Evolutionary conservation across 768 basidiomycete genomes (phyloP).

Genomic region (Tremella yokohamensis): DNA sequence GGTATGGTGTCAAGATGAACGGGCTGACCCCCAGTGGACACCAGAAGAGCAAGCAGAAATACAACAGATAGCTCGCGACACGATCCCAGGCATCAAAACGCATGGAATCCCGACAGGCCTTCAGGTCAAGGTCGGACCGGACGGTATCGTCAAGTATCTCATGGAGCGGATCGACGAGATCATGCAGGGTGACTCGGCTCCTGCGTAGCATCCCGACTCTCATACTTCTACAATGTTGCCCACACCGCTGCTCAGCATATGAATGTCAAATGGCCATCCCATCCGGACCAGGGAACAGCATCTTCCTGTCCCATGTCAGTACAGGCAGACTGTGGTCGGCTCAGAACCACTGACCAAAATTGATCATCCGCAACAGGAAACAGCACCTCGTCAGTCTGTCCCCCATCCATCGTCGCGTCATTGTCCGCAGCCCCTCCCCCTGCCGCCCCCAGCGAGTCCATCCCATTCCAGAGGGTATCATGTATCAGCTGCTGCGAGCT

Average conservation of each 20-base stretch:
- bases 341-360: conserved; percentile 9
- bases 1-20: not conserved
- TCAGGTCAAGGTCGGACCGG: conserved; percentile 40
- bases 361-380: conserved; percentile 14
- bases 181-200: conserved; percentile 4
- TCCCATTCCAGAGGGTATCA: conserved; percentile 9
- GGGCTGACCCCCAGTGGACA: conserved; percentile 33
- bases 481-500: conserved; percentile 12
- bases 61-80: conserved; percentile 36
- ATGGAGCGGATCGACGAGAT: conserved; percentile 42
- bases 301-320: too few species aligned
- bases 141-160: conserved; percentile 41
- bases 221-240: too few species aligned
- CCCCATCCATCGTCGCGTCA: too few species aligned
- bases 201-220: not conserved
- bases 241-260: too few species aligned
- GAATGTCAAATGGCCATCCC: too few species aligned
- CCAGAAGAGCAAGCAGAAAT: conserved; percentile 46
- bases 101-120: conserved; percentile 44
- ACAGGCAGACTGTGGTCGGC: too few species aligned
- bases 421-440: too few species aligned
- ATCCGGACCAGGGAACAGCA: too few species aligned
- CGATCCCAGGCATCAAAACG: conserved; percentile 43
- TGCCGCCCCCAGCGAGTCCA: not conserved
- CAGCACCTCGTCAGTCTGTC: not conserved